Conservation (phyloP, 2,329 filamentous ascomycete genomes). For the Tolypocladium album region DNA sequence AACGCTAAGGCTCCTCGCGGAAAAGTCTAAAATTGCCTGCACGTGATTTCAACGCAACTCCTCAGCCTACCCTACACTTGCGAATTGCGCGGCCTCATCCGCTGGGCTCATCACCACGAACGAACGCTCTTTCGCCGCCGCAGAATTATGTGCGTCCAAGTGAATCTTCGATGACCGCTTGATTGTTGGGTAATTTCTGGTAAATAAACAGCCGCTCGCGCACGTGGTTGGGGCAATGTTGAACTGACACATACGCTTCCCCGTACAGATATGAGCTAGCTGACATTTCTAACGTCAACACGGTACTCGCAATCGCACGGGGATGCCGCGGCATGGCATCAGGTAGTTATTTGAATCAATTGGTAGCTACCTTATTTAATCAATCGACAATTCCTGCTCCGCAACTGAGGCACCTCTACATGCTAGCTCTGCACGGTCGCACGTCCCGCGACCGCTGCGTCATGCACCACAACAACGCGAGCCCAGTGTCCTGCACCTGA, state of each 20-base stretch:
- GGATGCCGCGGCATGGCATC: neutral
- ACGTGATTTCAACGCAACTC: constrained; percentile 17
- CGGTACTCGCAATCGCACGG: neutral
- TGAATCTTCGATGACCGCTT: neutral
- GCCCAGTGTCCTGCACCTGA: neutral
- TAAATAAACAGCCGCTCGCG: neutral
- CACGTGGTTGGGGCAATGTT: neutral
- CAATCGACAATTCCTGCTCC: neutral
- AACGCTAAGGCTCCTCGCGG: constrained; percentile 17
- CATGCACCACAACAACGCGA: neutral
- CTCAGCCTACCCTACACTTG: neutral
- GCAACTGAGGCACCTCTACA: neutral
- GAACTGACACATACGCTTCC: no score
- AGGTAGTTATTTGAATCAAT: neutral
- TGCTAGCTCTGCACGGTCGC: neutral
- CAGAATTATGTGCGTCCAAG: neutral
- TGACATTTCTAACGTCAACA: no score
- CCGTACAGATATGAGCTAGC: no score
- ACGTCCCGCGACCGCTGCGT: neutral
- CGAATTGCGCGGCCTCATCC: neutral
- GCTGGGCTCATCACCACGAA: neutral
- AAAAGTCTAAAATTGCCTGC: constrained; percentile 16
- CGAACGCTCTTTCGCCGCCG: neutral
- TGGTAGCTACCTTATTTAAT: no score
- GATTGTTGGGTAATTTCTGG: neutral